phyloP scores from a whole-genome alignment of 306 rosid genomes.

The Cicer cuneatum region DNA sequence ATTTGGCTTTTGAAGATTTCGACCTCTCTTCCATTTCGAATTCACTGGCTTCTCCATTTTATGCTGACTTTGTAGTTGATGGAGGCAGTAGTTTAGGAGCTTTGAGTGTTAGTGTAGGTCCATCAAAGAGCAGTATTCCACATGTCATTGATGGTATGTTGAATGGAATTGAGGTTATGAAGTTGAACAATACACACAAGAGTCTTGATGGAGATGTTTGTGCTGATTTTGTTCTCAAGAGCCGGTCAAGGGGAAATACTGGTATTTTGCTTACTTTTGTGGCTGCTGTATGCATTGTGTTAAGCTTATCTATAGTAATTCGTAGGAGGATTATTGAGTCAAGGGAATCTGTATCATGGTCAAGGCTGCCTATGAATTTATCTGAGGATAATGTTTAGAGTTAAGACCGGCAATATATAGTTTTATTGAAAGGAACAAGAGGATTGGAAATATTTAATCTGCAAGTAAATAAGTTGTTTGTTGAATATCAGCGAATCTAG shows the following conservation, averaged over 20 bases:
- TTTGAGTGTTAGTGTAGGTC: slow-evolving; percentile 66
- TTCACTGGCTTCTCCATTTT: slow-evolving; percentile 71
- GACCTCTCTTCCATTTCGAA: slow-evolving; percentile 61
- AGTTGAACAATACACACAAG: slow-evolving; percentile 46
- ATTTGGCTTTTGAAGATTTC: slow-evolving; percentile 61
- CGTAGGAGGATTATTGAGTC: slow-evolving; percentile 50
- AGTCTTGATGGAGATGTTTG: slow-evolving; percentile 59
- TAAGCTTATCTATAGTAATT: slow-evolving; percentile 53
- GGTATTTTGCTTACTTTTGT: slow-evolving; percentile 47
- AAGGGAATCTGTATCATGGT: slow-evolving; percentile 51
- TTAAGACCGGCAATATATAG: slow-evolving; percentile 34
- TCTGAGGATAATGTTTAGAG: slow-evolving; percentile 39
- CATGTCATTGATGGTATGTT: slow-evolving; percentile 53
- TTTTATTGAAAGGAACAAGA: slow-evolving; percentile 11
- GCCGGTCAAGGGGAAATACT: slow-evolving; percentile 43
- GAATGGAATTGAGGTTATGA: slow-evolving; percentile 57
- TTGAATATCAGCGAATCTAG: slow-evolving; percentile 30
- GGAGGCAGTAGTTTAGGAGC: slow-evolving; percentile 44
- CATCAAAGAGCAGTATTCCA: slow-evolving; percentile 57
- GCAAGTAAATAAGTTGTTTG: slow-evolving; percentile 36
- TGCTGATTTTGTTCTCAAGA: slow-evolving; percentile 48
- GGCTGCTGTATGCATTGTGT: slow-evolving; percentile 53
- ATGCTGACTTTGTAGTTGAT: slow-evolving; percentile 76
- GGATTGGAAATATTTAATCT: slow-evolving; percentile 8
- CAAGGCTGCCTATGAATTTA: slow-evolving; percentile 54